Base-by-base conservation (phyloP, 768 basidiomycete species). In the Leucosporidium scottii region DNA sequence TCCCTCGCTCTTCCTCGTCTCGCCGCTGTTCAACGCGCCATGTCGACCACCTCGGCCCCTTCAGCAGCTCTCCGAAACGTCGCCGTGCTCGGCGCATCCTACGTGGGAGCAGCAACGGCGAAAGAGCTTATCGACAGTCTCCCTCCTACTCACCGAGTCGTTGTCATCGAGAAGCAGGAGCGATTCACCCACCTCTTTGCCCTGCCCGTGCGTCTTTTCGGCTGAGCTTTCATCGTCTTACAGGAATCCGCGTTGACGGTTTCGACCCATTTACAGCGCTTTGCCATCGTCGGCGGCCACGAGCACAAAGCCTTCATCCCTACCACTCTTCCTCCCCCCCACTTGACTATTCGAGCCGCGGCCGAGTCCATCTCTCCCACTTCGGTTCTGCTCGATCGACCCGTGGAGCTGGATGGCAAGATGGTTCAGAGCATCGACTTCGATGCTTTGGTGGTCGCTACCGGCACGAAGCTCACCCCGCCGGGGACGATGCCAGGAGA, bases 231-330 rank as follows among this genome's bases (percentile, higher is more conserved):
- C 8, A 44, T 2, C 8, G 36, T 44, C 58, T 5, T 10, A 23
- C 55, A 12, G 10, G 12, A 23, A 8, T 30, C 55, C 18, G 12
- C 28, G 30, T 30, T 17, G 15, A 9, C 30, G n/a, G 8, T 31
- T 9, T 31, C 8, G 17, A 36, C 39, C 3, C 27, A 5, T 54
- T 1, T 15, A 7, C 82, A 84, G 70, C 80, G 85, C 1, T 87
- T 86, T 75, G 82, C 84, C 36, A 82, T 83, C 61, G 23, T 82
- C 85, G 27, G 80, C 86, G 7, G 80, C 84, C 50, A 86, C 70
- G 85, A 85, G 76, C 83, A 86, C 77, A 87, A 86, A 79, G 85
- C 85, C 31, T 87, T 87, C 76, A 82, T 87, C 69, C 85, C 86
- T 0, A 39, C 64, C 18, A 68, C 65, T 51, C 62, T 68, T 27